Evolutionary conservation across 345 rosid genomes (phyloP).

Genomic region (Populus simonii): DNA sequence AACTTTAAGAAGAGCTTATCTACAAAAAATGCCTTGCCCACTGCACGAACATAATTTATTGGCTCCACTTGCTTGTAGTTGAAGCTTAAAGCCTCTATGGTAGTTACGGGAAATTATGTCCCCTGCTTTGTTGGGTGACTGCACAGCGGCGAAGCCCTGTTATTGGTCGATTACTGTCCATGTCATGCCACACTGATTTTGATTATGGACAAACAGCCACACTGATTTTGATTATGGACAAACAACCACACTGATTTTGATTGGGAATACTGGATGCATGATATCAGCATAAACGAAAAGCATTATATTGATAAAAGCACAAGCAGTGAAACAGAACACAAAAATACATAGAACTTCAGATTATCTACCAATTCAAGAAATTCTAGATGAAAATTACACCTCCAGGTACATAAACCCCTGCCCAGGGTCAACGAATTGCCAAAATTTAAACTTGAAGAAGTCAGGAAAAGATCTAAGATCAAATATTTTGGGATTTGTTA

Average conservation of each 20-base stretch:
- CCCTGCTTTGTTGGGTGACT: too few species aligned
- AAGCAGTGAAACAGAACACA: neutral
- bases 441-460: conserved; percentile 4
- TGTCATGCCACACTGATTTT: too few species aligned
- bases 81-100: too few species aligned
- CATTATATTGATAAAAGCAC: neutral
- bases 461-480: conserved; percentile 17
- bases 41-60: too few species aligned
- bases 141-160: too few species aligned
- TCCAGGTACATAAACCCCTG: neutral
- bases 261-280: neutral
- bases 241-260: neutral
- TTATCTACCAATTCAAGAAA: neutral
- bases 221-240: too few species aligned
- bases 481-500: conserved; percentile 56
- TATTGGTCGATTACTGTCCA: too few species aligned
- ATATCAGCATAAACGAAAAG: neutral
- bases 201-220: too few species aligned
- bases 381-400: neutral
- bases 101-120: too few species aligned
- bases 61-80: too few species aligned
- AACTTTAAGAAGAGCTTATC: too few species aligned
- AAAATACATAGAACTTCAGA: neutral
- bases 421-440: neutral
- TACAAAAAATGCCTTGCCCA: too few species aligned